Evolutionary conservation across 164 flowering plant genomes (phyloP).

Genomic region (Stephania yunnanensis): DNA sequence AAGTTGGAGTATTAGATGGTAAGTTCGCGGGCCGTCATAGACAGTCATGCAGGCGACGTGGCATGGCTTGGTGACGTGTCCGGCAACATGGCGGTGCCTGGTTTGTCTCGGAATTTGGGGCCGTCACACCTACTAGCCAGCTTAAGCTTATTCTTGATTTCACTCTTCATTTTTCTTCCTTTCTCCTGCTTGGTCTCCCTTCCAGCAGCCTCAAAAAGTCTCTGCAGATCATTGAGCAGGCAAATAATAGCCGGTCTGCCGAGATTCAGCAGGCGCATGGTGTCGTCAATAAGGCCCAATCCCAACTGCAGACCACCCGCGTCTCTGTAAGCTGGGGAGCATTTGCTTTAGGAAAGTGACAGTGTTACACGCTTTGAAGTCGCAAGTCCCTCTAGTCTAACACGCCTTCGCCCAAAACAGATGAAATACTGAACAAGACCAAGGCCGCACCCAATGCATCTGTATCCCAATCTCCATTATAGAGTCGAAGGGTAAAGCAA

Average conservation of each 20-base stretch:
- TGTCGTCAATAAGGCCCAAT: conserved; percentile 55
- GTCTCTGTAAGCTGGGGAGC: conserved; percentile 62
- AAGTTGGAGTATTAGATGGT: too few relatives aligned
- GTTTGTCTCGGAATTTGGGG: too few relatives aligned
- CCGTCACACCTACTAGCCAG: conserved; percentile 52
- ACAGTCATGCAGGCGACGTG: too few relatives aligned
- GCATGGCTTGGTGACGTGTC: too few relatives aligned
- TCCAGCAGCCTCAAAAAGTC: conserved; percentile 49
- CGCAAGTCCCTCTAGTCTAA: too few relatives aligned
- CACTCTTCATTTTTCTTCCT: conserved; percentile 31
- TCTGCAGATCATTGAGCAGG: conserved; percentile 54
- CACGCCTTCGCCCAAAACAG: conserved; percentile 61
- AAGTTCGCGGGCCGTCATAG: too few relatives aligned
- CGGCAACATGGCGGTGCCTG: too few relatives aligned
- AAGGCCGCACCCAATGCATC: conserved; percentile 60
- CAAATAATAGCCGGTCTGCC: conserved; percentile 60
- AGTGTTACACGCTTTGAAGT: too few relatives aligned
- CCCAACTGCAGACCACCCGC: conserved; percentile 71
- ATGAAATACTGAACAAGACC: conserved; percentile 57
- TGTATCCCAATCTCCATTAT: conserved; percentile 87
- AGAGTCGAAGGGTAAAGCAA: conserved; percentile 83
- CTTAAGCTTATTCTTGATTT: conserved; percentile 48
- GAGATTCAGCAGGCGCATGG: conserved; percentile 35
- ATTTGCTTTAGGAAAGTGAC: too few relatives aligned
- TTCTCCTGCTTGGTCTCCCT: conserved; percentile 49